Percentiles rank a stretch among this genome's conserved stretches.
phyloP scores from a whole-genome alignment of 2,329 filamentous ascomycete genomes.

The Raffaelea deltoideospora region DNA sequence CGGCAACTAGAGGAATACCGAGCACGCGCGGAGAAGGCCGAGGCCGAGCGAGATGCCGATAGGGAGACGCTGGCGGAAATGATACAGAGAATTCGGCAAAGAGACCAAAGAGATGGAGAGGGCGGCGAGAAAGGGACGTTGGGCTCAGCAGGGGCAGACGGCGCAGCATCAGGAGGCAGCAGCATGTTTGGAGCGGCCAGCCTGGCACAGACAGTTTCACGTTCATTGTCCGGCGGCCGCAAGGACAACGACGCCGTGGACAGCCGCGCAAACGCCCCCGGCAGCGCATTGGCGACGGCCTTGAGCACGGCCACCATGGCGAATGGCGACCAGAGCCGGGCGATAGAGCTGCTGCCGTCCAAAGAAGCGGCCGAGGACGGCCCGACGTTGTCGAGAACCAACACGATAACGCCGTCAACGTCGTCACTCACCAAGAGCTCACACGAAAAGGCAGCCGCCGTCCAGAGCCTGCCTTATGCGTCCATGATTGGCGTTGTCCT shows the following conservation, averaged over 20 bases:
- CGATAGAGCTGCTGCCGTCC: neutral
- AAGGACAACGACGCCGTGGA: neutral
- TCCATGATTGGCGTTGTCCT: constrained; percentile 73
- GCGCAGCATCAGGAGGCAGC: neutral
- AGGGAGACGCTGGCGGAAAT: constrained; percentile 72
- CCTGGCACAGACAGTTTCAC: neutral
- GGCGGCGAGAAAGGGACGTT: too few species aligned
- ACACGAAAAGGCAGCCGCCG: constrained; percentile 27
- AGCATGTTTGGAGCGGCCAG: neutral
- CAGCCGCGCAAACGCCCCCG: too few species aligned
- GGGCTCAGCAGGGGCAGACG: constrained; percentile 9
- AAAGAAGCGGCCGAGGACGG: constrained; percentile 17
- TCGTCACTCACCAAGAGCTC: constrained; percentile 18
- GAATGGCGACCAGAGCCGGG: neutral
- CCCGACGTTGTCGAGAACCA: constrained; percentile 30
- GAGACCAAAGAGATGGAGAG: constrained; percentile 45
- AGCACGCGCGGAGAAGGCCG: constrained; percentile 63
- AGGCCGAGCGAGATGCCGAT: constrained; percentile 57
- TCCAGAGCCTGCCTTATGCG: constrained; percentile 56
- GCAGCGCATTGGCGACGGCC: neutral
- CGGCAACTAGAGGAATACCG: constrained; percentile 67
- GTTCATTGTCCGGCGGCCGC: neutral
- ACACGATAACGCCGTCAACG: constrained; percentile 28
- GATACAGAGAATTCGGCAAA: constrained; percentile 61
- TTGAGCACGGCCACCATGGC: neutral